Evolutionary conservation across 2,329 filamentous ascomycete genomes (phyloP).

Genomic region (Aspergillus alliaceus): DNA sequence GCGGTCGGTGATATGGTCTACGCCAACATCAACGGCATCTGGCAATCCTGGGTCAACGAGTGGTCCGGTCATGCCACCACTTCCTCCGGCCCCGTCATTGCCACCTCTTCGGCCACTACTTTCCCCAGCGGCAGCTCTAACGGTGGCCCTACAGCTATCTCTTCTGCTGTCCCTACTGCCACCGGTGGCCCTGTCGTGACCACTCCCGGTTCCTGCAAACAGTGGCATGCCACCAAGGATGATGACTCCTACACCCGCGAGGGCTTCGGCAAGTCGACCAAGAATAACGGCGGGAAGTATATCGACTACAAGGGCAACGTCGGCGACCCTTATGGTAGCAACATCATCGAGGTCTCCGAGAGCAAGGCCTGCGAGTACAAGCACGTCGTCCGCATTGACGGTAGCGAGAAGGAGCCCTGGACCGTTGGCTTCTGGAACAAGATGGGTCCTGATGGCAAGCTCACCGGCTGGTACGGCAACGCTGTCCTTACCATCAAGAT

Average conservation of each 20-base stretch:
- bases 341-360: slow-evolving; percentile 39
- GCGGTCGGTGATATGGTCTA: slow-evolving; percentile 29
- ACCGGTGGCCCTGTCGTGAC: slow-evolving; percentile 7
- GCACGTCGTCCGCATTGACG: slow-evolving; percentile 36
- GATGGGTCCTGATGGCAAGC: slow-evolving; percentile 30
- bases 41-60: slow-evolving; percentile 36
- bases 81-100: slow-evolving; percentile 13
- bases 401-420: slow-evolving; percentile 32
- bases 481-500: slow-evolving; percentile 35
- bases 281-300: slow-evolving; percentile 14
- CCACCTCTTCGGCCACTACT: slow-evolving; percentile 14
- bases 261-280: slow-evolving; percentile 34
- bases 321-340: slow-evolving; percentile 41
- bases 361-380: slow-evolving; percentile 34
- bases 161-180: slow-evolving; percentile 14
- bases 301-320: slow-evolving; percentile 36
- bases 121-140: too few relatives aligned
- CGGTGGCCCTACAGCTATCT: slow-evolving; percentile 11
- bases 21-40: neutral
- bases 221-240: slow-evolving; percentile 25
- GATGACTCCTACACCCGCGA: slow-evolving; percentile 22
- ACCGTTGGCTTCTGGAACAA: slow-evolving; percentile 44
- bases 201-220: slow-evolving; percentile 11
- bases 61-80: slow-evolving; percentile 28
- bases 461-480: slow-evolving; percentile 37